Evolutionary conservation across 75 land plant species (phyloP), one percentile per base, ranked within the genome.

Genomic region (Larix kaempferi): DNA sequence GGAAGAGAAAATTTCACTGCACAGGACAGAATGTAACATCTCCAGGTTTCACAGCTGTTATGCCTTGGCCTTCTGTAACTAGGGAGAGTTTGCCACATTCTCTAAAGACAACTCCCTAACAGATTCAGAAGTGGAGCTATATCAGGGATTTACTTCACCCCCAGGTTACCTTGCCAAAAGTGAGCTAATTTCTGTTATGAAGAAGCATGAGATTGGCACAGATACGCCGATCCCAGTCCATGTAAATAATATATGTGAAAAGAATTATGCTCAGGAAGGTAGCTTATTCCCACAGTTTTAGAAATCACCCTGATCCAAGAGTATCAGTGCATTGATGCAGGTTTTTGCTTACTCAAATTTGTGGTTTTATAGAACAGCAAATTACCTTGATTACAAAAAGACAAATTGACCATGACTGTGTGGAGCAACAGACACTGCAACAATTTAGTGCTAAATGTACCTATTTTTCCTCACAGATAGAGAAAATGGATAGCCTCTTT

Each of bases 191-290:
- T 89, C 99, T 72, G 76, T 96, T 10, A 96, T 96, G 99, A 98
- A 96, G 80, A 96, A 94, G 83, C 78, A 96, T 88, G 98, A 95
- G 26, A 96, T 96, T 77, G 99, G 99, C 65, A 96, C 99, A 49
- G 99, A 96, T 88, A 98, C 99, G 67, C 94, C 99, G 8, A 96
- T 96, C 74, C 81, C 99, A 69, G 99, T 96, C 21, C 99, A 96
- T 80, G 94, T 96, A 52, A 96, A 96, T 81, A 96, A 96, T 75
- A 96, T 96, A 55, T 92, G 98, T 84, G 98, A 96, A 71, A 92
- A 98, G 19, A 96, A 96, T 73, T 96, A 89, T 90, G 99, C 93
- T n/a, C 98, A 96, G 99, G 99, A 25, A 90, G 99, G 79, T 89
- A 86, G 66, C 79, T 96, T 73, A 90, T 91, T 73, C 99, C 99